Percentiles rank a stretch among this genome's conserved stretches.
Evolutionary conservation across 2,329 filamentous ascomycete species (phyloP).

Genomic region (Trichophyton verrucosum): DNA sequence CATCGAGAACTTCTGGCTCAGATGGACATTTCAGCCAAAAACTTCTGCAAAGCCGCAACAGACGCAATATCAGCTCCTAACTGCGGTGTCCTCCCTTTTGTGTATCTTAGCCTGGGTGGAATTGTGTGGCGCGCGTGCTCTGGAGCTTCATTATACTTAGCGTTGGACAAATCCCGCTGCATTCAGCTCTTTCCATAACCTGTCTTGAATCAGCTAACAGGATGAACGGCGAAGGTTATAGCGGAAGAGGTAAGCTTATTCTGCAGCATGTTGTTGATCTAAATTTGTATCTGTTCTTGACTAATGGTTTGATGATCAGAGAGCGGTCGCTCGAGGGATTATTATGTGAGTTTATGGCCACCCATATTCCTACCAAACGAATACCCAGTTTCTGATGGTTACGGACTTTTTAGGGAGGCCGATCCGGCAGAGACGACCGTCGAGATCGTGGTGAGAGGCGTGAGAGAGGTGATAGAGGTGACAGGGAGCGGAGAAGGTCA

Average conservation of each 20-base stretch:
- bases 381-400: conserved; percentile 15
- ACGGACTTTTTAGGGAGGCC: conserved; percentile 28
- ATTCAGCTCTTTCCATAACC: not conserved
- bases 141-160: not conserved
- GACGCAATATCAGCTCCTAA: not conserved
- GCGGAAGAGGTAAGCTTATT: conserved; percentile 55
- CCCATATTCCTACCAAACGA: conserved; percentile 16
- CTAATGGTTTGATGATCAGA: conserved; percentile 26
- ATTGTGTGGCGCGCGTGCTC: not conserved
- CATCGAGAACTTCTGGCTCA: not conserved
- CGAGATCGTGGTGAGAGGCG: conserved; percentile 29
- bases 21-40: not conserved
- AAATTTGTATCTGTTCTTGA: not conserved
- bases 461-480: conserved; percentile 35
- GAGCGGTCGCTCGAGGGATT: conserved; percentile 41
- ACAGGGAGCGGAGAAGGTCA: conserved; percentile 60
- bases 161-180: not conserved
- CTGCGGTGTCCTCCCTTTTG: no score
- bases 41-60: not conserved
- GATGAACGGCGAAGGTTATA: conserved; percentile 82
- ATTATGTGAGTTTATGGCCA: conserved; percentile 35
- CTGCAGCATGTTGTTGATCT: not conserved
- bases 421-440: conserved; percentile 38
- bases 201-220: not conserved
- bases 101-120: not conserved